These are phyloP conservation scores for Cydonia oblonga DNA, from an alignment of 331 rosid genomes.

Conservation along the genomic window DNA sequence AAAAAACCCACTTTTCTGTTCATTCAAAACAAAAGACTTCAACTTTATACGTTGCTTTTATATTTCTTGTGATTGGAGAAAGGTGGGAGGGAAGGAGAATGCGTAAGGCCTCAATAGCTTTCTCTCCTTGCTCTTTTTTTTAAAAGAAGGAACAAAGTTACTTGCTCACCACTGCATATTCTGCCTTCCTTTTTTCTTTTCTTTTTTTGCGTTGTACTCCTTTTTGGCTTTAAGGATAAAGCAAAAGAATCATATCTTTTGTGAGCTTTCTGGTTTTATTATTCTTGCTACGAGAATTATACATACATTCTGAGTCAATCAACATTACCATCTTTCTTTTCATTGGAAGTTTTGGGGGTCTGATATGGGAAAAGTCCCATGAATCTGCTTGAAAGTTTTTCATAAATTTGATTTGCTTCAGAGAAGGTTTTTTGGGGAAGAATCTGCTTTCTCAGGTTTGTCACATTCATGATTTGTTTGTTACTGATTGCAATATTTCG, in stretches of 20 bases:
- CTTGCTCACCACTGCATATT: no score
- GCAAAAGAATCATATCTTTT: constrained; percentile 1
- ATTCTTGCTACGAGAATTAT: no score
- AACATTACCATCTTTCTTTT: neutral
- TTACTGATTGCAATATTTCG: neutral
- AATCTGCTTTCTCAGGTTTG: constrained; percentile 21
- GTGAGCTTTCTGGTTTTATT: no score
- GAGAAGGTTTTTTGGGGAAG: neutral
- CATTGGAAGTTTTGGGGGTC: constrained; percentile 10
- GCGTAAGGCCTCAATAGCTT: constrained; percentile 24
- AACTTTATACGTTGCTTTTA: constrained; percentile 23
- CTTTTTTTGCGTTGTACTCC: constrained; percentile 14
- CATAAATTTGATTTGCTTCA: constrained; percentile 1
- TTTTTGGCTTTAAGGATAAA: constrained; percentile 12
- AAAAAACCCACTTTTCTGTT: constrained; percentile 21
- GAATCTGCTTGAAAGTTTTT: neutral
- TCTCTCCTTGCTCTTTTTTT: constrained; percentile 18
- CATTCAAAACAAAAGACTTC: constrained; percentile 30
- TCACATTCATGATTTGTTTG: neutral
- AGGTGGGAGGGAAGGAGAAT: constrained; percentile 6
- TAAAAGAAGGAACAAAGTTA: constrained; percentile 11
- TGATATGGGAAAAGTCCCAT: constrained; percentile 14
- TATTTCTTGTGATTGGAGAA: constrained; percentile 25
- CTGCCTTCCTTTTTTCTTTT: neutral
- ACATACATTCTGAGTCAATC: neutral